These are phyloP conservation scores for Chrysoporthe austroafricana DNA, from an alignment of 2,329 filamentous ascomycete species.

Conservation along the genomic window DNA sequence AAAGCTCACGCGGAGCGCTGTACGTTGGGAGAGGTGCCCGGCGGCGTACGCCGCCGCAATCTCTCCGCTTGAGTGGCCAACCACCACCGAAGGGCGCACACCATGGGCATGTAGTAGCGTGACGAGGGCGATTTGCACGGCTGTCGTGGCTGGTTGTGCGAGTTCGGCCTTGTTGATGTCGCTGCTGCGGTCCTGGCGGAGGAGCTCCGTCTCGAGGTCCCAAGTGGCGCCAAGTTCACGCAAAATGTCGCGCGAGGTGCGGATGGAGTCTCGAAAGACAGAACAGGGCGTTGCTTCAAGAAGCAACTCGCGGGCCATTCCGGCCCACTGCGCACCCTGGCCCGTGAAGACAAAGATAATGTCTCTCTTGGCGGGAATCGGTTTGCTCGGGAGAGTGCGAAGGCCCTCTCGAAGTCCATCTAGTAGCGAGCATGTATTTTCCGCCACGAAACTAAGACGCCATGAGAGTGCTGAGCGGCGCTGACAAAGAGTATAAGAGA, in stretches of 20 bases:
- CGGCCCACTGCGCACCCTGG: conserved; percentile 14
- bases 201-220: conserved; percentile 10
- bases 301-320: conserved; percentile 12
- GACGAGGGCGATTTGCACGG: conserved; percentile 50
- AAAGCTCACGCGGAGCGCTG: too few relatives aligned
- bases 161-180: conserved; percentile 28
- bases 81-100: conserved; percentile 38
- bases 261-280: conserved; percentile 3
- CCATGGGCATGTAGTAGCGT: conserved; percentile 39
- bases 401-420: too few relatives aligned
- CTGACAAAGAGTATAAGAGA: too few relatives aligned
- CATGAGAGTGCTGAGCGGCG: too few relatives aligned
- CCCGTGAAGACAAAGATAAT: conserved; percentile 21
- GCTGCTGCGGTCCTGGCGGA: background rate
- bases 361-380: too few relatives aligned
- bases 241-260: background rate
- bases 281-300: background rate
- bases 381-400: too few relatives aligned
- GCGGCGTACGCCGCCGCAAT: conserved; percentile 46
- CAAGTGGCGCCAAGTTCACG: background rate
- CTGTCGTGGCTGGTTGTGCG: conserved; percentile 51
- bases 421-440: too few relatives aligned
- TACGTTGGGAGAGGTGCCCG: conserved; percentile 28
- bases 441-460: too few relatives aligned
- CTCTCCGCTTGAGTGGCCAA: conserved; percentile 47